Conservation (phyloP, 139 green algal genomes). For the Chlorella sp. region DNA sequence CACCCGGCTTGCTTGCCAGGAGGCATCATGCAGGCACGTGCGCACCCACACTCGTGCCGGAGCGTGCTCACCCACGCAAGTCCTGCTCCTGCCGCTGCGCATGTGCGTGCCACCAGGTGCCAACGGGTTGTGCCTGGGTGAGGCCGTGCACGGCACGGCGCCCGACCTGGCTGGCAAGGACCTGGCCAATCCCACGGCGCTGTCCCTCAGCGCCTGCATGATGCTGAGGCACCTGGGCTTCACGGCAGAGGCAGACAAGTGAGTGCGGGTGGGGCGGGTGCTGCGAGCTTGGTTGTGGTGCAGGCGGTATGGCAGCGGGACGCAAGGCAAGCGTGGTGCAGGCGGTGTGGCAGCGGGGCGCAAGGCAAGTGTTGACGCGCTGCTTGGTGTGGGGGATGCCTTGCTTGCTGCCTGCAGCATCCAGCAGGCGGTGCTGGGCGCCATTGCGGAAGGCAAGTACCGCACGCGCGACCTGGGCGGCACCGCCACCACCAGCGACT, state of each 20-base stretch:
- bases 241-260: constrained; percentile 42
- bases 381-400: too few relatives aligned
- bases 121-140: constrained; percentile 80
- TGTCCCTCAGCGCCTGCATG: constrained; percentile 87
- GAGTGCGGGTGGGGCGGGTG: too few relatives aligned
- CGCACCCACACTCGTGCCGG: background rate
- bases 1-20: too few relatives aligned
- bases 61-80: too few relatives aligned
- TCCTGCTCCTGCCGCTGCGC: too few relatives aligned
- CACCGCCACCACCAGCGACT: constrained; percentile 67
- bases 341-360: too few relatives aligned
- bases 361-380: too few relatives aligned
- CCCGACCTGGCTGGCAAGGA: constrained; percentile 84
- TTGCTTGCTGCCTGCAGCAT: constrained; percentile 42
- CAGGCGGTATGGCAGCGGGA: too few relatives aligned
- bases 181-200: constrained; percentile 91
- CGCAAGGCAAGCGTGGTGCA: too few relatives aligned
- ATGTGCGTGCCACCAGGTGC: constrained; percentile 30
- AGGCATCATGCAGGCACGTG: too few relatives aligned
- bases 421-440: constrained; percentile 63
- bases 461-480: constrained; percentile 87
- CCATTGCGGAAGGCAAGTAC: constrained; percentile 78
- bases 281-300: too few relatives aligned
- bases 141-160: constrained; percentile 94
- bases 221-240: constrained; percentile 88